These are phyloP conservation scores for Diaporthe amygdali DNA, from an alignment of 2,329 filamentous ascomycete species.

Conservation along the genomic window DNA sequence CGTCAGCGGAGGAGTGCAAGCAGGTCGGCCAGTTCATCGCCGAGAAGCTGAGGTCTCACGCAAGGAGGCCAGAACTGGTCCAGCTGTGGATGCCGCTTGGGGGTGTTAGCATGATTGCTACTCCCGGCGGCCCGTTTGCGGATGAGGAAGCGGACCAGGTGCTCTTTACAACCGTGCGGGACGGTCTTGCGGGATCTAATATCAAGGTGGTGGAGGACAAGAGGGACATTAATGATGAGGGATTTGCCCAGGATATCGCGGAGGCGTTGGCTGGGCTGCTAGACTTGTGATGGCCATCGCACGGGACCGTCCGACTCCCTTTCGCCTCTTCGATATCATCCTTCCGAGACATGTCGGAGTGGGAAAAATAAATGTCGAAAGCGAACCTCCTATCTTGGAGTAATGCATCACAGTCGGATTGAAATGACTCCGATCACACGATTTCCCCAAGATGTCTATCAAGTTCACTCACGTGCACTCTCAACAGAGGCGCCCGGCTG, in stretches of 20 bases:
- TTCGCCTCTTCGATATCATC: too few species aligned
- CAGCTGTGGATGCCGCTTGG: constrained; percentile 64
- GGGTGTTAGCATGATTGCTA: constrained; percentile 67
- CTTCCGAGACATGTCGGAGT: background rate
- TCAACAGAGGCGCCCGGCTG: background rate
- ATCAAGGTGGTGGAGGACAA: constrained; percentile 56
- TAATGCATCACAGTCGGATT: background rate
- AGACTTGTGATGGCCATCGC: constrained; percentile 15
- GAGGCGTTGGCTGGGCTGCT: constrained; percentile 42
- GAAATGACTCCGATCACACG: background rate
- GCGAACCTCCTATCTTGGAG: too few species aligned
- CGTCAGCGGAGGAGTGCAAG: constrained; percentile 60
- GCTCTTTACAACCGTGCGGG: constrained; percentile 57
- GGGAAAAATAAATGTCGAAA: background rate
- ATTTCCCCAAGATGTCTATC: background rate
- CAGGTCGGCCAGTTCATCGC: constrained; percentile 62
- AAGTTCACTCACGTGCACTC: background rate
- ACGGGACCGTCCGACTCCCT: background rate
- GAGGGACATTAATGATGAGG: constrained; percentile 58
- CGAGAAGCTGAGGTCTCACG: constrained; percentile 51
- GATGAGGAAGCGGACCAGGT: constrained; percentile 47
- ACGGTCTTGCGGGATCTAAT: constrained; percentile 51
- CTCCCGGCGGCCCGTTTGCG: constrained; percentile 58
- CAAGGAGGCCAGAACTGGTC: constrained; percentile 45
- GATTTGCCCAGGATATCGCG: constrained; percentile 54